Evolutionary conservation across 2,329 filamentous ascomycete species (phyloP), one percentile per base, ranked within the genome.

Genomic region (Bisporella sp.): DNA sequence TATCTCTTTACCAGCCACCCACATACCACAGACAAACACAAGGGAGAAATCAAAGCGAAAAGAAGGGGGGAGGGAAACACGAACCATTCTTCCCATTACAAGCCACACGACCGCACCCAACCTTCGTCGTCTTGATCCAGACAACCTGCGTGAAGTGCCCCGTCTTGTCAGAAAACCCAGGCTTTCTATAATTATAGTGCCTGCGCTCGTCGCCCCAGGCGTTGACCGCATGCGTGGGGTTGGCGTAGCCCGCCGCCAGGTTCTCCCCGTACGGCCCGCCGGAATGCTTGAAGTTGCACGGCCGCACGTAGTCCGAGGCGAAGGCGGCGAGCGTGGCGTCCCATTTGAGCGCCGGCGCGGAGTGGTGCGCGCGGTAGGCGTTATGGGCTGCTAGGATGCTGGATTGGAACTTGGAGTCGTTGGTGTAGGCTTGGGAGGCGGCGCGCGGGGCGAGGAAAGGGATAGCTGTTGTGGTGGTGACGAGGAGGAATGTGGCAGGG

Each of bases 61-160:
- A 28, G 40, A 2, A 6, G 29, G 4, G 47, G 32, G 11, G 46
- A 37, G 8, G 8, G 21, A 3, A 21, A 21, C 8, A 8, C 35
- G 8, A 9, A 37, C 74, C 55, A 57, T 68, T 50, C 66, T 67
- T 29, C 64, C 66, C 68, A 45, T 68, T 64, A 51, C 74, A 77
- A 54, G 70, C 59, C 12, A 66, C 53, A n/a, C 58, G 42, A 2
- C 57, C 77, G 56, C 77, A 89, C 0, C 82, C 82, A 1, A 85
- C 75, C 32, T 72, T 70, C 5, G 69, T 80, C 1, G 81, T 86
- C 28, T 70, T 65, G 64, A 76, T 79, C 85, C 85, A 89, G 5
- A 89, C 84, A 5, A 89, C 65, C 70, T 88, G 84, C 1, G 84
- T 85, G 59, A 89, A 89, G 63, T 88, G 84, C 0, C 84, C 85